A percentile compares a stretch with the other conserved stretches of the same genome.
Evolutionary conservation across 1,284 basidiomycete genomes (phyloP).

Genomic region (Sporisorium reilianum): DNA sequence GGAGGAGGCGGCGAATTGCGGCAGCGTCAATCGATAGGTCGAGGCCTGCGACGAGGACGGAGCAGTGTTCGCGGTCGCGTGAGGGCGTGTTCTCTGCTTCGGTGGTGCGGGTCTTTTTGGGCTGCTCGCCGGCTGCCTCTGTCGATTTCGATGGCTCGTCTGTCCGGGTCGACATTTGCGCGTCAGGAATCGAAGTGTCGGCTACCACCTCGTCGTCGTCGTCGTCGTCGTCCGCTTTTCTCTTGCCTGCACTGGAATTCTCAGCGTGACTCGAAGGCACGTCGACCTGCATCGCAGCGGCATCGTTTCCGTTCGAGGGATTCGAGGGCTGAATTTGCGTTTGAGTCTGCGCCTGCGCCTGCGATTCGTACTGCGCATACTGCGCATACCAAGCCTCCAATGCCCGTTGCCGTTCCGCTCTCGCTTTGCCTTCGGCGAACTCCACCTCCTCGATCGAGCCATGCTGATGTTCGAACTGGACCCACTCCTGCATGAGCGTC

Average conservation of each 20-base stretch:
- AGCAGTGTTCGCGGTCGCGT: slow-evolving; percentile 92
- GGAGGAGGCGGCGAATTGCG: slow-evolving; percentile 81
- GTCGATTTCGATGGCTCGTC: neutral
- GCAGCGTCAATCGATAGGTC: slow-evolving; percentile 75
- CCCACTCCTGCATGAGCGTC: slow-evolving; percentile 87
- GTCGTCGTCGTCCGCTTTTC: slow-evolving; percentile 50
- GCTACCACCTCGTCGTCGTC: slow-evolving; percentile 5
- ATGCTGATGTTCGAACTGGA: slow-evolving; percentile 84
- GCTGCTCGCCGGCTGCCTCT: slow-evolving; percentile 13
- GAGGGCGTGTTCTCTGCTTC: slow-evolving; percentile 18
- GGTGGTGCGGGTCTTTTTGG: slow-evolving; percentile 57
- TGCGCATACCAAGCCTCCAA: slow-evolving; percentile 57
- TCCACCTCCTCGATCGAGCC: slow-evolving; percentile 81
- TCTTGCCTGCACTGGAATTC: slow-evolving; percentile 24
- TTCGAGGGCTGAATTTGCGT: neutral
- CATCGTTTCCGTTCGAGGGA: slow-evolving; percentile 9
- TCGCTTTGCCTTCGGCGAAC: slow-evolving; percentile 71
- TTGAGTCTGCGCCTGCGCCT: slow-evolving; percentile 4
- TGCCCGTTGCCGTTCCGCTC: slow-evolving; percentile 74
- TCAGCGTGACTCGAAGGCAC: neutral
- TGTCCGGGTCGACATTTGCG: slow-evolving; percentile 14
- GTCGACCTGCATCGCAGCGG: slow-evolving; percentile 32
- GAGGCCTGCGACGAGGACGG: slow-evolving; percentile 85
- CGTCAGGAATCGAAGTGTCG: slow-evolving; percentile 26
- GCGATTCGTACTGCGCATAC: slow-evolving; percentile 67